phyloP scores from a whole-genome alignment of 176 grass and related monocot species.

The Musa itinerans region DNA sequence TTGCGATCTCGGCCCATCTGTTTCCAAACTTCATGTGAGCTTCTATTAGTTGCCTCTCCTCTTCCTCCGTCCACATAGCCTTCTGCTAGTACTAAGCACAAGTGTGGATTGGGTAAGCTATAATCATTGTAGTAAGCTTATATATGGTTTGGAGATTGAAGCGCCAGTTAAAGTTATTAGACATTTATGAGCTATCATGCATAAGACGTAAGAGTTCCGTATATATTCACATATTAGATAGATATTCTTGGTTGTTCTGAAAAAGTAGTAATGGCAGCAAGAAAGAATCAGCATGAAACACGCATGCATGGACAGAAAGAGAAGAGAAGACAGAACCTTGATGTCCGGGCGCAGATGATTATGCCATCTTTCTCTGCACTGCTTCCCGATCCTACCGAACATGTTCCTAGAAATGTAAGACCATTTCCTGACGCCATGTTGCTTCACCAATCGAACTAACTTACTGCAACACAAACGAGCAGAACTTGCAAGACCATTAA shows the following conservation, averaged over 20 bases:
- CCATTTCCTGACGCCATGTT: conserved; percentile 52
- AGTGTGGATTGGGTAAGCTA: neutral
- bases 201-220: neutral
- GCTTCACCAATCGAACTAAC: conserved; percentile 37
- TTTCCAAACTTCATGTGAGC: conserved; percentile 50
- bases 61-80: conserved; percentile 49
- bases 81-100: conserved; percentile 24
- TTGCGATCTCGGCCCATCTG: conserved; percentile 50
- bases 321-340: conserved; percentile 33
- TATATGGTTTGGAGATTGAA: too few relatives aligned
- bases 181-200: too few relatives aligned
- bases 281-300: neutral
- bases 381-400: conserved; percentile 62
- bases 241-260: neutral
- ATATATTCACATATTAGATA: neutral
- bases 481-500: neutral
- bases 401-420: conserved; percentile 43
- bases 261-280: neutral
- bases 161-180: too few relatives aligned
- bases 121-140: neutral
- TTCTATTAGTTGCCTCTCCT: conserved; percentile 40
- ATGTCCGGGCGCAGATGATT: conserved; percentile 62
- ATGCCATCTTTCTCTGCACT: conserved; percentile 77
- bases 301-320: neutral
- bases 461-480: conserved; percentile 21